Percentiles rank a stretch among this genome's conserved stretches.
These are phyloP conservation scores for Fusarium chaquense DNA, from an alignment of 2,329 filamentous ascomycete genomes.

Conservation along the genomic window DNA sequence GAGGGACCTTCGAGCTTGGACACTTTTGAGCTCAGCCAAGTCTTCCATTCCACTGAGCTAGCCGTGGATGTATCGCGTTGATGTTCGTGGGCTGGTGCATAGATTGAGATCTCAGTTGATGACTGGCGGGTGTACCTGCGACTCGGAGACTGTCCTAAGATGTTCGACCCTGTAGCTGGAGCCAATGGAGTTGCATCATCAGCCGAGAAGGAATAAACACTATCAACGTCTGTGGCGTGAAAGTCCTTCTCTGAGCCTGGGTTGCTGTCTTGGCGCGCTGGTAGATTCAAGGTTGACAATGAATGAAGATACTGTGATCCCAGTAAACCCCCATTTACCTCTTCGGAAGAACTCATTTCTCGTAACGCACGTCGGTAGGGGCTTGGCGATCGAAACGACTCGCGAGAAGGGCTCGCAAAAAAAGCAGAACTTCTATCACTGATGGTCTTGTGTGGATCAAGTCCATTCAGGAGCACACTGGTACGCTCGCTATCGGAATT, in stretches of 20 bases:
- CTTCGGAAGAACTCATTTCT: constrained; percentile 53
- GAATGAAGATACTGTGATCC: constrained; percentile 57
- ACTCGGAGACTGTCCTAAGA: background rate
- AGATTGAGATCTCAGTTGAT: background rate
- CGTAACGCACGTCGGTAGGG: constrained; percentile 67
- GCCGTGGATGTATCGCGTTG: constrained; percentile 56
- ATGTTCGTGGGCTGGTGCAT: constrained; percentile 45
- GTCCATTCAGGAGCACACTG: constrained; percentile 6
- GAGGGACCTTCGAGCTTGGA: constrained; percentile 57
- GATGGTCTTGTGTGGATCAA: constrained; percentile 47
- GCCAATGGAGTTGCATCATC: constrained; percentile 37
- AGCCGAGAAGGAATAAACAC: constrained; percentile 59
- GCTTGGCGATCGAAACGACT: constrained; percentile 66
- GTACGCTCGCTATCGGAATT: background rate
- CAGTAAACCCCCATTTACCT: constrained; percentile 40
- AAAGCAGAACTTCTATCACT: constrained; percentile 62
- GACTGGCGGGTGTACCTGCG: constrained; percentile 20
- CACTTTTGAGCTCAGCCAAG: constrained; percentile 65
- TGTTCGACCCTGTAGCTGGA: background rate
- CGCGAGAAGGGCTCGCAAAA: constrained; percentile 64
- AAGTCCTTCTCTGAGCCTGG: constrained; percentile 55
- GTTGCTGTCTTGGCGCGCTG: constrained; percentile 55
- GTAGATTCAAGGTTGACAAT: constrained; percentile 56
- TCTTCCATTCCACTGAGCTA: constrained; percentile 68
- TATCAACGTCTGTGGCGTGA: constrained; percentile 59